These are phyloP conservation scores for Aurinia saxatilis DNA, from an alignment of 345 rosid species.

Conservation along the genomic window DNA sequence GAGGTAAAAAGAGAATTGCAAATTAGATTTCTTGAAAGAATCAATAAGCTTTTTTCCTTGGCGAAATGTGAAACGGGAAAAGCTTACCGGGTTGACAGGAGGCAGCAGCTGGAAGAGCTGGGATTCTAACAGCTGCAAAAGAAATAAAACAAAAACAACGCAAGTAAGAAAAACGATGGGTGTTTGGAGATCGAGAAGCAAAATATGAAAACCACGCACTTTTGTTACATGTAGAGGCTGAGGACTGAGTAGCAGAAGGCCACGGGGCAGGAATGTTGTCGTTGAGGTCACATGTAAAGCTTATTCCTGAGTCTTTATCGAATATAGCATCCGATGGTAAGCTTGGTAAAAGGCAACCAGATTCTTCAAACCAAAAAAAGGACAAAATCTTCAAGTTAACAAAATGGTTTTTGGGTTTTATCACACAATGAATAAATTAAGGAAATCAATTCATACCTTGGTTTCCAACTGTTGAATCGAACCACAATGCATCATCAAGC, in stretches of 20 bases:
- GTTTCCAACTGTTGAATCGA: conserved; percentile 45
- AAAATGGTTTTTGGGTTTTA: neutral
- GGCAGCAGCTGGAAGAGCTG: conserved; percentile 94
- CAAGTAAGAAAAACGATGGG: neutral
- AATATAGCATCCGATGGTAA: conserved; percentile 92
- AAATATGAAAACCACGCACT: conserved; percentile 36
- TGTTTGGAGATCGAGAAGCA: neutral
- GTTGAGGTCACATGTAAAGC: conserved; percentile 95
- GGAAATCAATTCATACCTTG: conserved; percentile 42
- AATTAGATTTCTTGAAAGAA: neutral
- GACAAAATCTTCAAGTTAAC: conserved; percentile 6
- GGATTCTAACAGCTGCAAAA: conserved; percentile 68
- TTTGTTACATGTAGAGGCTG: conserved; percentile 72
- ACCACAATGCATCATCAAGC: conserved; percentile 1
- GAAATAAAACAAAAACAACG: neutral
- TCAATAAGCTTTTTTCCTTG: neutral
- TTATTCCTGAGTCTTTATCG: conserved; percentile 64
- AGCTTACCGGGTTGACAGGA: conserved; percentile 62
- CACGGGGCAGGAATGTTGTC: conserved; percentile 96
- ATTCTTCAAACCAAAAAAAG: conserved; percentile 32
- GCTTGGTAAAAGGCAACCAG: conserved; percentile 96
- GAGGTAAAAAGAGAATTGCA: neutral
- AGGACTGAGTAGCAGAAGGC: conserved; percentile 53
- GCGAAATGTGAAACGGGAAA: neutral
- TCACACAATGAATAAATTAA: neutral